Base-by-base conservation (phyloP, 148 eudicot genomes). In the Rhododendron ovatum region DNA sequence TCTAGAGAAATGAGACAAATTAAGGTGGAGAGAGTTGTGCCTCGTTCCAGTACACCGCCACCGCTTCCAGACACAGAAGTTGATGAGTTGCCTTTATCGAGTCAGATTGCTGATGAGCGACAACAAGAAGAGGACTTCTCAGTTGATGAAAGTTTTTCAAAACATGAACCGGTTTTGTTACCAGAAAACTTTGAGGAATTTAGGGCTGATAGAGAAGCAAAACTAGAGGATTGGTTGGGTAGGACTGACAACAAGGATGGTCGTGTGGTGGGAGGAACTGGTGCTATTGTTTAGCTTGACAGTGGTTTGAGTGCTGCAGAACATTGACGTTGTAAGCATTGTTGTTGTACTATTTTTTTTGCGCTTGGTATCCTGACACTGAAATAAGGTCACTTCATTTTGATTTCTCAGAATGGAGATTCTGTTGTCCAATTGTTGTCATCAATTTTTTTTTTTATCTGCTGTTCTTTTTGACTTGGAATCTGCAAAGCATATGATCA, bases 211-310 rank as follows among this genome's bases (percentile, higher is more conserved):
- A 93, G 78, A 89, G 98, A 94, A 89, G 93, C 94, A 30, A 93
- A 87, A 86, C 85, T 96, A 30, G 96, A 94, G 83, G 92, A 92
- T 57, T 96, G 98, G 98, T 88, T 93, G 80, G 89, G 89, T 87
- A 90, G 86, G 74, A 69, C 67, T 13, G 59, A 76, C 37, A 82
- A 67, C 33, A 73, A 84, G 79, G 65, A 28, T 76, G 61, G 77
- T 59, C 37, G 65, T 22, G 35, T 35, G 63, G 69, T 35, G 48
- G 69, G 43, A 78, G 63, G 86, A 79, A 67, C 51, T 18, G 80
- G 78, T 85, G 85, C 82, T 57, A 39, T 61, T 24, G 50, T 79
- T 84, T 63, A 87, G 80, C 75, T 65, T 76, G 73, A 30, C 18
- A n/a, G 33, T 20, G 47, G 5, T 61, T 82, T 61, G 78, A 41